Percentiles rank a stretch among this genome's conserved stretches.
Evolutionary conservation across 2,329 filamentous ascomycete species (phyloP).

Genomic region (Fusarium longipes): DNA sequence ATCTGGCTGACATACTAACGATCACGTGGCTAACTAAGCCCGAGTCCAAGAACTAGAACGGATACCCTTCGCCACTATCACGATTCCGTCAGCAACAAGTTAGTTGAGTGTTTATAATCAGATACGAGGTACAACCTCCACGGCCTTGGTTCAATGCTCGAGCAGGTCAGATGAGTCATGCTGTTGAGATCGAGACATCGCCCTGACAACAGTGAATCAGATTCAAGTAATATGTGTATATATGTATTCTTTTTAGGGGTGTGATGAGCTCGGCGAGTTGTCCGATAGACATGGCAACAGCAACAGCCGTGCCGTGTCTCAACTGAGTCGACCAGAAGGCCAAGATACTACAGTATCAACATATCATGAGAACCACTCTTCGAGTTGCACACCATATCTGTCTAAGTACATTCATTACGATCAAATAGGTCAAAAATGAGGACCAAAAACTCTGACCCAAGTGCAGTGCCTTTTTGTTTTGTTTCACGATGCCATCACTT

Average conservation of each 20-base stretch:
- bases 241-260: conserved; percentile 13
- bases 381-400: not conserved
- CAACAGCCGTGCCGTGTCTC: conserved; percentile 20
- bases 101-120: not conserved
- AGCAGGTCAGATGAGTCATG: conserved; percentile 2
- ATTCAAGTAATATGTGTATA: conserved; percentile 6
- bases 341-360: not conserved
- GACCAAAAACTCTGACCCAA: conserved; percentile 23
- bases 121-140: not conserved
- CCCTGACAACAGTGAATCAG: not conserved
- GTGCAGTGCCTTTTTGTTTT: conserved; percentile 1
- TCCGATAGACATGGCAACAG: not conserved
- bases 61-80: not conserved
- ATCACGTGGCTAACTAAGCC: not conserved
- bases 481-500: conserved; percentile 15
- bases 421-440: conserved; percentile 11
- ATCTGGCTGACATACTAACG: not conserved
- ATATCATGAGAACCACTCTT: conserved; percentile 2
- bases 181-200: not conserved
- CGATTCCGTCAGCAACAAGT: not conserved
- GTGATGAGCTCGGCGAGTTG: not conserved
- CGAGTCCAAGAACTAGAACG: no score
- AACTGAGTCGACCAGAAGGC: not conserved
- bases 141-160: conserved; percentile 3
- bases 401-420: conserved; percentile 23